Percentiles rank a stretch among this genome's conserved stretches.
Conservation (phyloP, 1,139 yeast genomes). For the Kodamaea suecica region DNA sequence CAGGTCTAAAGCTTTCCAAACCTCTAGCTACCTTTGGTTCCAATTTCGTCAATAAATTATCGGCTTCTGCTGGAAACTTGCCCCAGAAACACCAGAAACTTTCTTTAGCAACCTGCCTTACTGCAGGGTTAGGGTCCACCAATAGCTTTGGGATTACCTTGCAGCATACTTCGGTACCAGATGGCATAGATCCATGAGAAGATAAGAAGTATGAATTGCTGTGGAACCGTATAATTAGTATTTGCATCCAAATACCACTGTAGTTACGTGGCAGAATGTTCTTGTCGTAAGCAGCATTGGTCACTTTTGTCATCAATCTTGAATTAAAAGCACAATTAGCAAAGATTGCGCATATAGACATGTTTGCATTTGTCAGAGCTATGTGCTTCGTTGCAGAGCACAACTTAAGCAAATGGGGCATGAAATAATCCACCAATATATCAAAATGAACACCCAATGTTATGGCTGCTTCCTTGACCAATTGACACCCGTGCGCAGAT, state of each 20-base stretch:
- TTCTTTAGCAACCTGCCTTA: slow-evolving; percentile 70
- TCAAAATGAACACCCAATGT: slow-evolving; percentile 53
- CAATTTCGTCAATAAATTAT: slow-evolving; percentile 48
- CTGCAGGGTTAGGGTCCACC: slow-evolving; percentile 77
- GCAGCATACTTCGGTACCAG: slow-evolving; percentile 46
- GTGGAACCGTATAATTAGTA: slow-evolving; percentile 48
- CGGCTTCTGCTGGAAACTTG: slow-evolving; percentile 47
- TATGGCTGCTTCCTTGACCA: slow-evolving; percentile 70
- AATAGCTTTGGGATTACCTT: slow-evolving; percentile 59
- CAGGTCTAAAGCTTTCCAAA: slow-evolving; percentile 50
- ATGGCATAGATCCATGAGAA: slow-evolving; percentile 31
- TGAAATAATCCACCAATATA: slow-evolving; percentile 54
- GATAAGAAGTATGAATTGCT: slow-evolving; percentile 28
- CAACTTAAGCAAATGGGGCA: slow-evolving; percentile 57
- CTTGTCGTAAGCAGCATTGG: slow-evolving; percentile 59
- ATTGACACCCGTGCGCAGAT: slow-evolving; percentile 69
- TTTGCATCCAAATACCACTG: slow-evolving; percentile 68
- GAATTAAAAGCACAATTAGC: slow-evolving; percentile 52
- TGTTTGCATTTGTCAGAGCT: slow-evolving; percentile 71
- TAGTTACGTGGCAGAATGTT: slow-evolving; percentile 67
- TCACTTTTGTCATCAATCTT: slow-evolving; percentile 54
- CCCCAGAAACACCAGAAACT: slow-evolving; percentile 70
- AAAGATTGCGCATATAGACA: slow-evolving; percentile 61
- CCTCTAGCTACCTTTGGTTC: slow-evolving; percentile 39
- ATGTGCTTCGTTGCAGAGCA: slow-evolving; percentile 78